Evolutionary conservation across 1,284 basidiomycete genomes (phyloP).

Genomic region (Pisolithus thermaeus): DNA sequence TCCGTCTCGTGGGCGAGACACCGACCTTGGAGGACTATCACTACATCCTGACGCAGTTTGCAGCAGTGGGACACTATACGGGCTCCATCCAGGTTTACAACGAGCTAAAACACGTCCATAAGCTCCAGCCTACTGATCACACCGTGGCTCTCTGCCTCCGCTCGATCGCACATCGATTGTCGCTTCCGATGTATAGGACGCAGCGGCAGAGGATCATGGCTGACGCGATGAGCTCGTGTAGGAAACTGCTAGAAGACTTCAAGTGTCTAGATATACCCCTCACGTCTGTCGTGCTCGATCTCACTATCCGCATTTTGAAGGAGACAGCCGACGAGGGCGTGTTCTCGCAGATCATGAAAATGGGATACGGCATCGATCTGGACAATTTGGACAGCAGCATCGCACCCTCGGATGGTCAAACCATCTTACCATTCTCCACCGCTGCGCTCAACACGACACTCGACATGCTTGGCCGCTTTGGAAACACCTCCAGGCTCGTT

Average conservation of each 20-base stretch:
- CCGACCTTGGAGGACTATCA: constrained; percentile 65
- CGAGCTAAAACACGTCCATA: constrained; percentile 42
- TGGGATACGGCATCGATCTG: constrained; percentile 69
- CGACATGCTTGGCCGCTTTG: constrained; percentile 57
- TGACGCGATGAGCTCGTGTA: constrained; percentile 42
- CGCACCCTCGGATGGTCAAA: constrained; percentile 25
- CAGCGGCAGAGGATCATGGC: constrained; percentile 30
- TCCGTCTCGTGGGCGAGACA: constrained; percentile 44
- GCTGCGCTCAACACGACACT: constrained; percentile 64
- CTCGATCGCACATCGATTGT: constrained; percentile 59
- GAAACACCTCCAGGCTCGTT: constrained; percentile 59
- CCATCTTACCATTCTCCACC: constrained; percentile 50
- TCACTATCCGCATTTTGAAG: constrained; percentile 61
- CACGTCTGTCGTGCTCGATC: constrained; percentile 55
- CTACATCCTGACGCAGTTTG: constrained; percentile 66
- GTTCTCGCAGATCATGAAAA: constrained; percentile 54
- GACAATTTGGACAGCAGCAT: constrained; percentile 33
- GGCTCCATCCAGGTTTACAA: constrained; percentile 55
- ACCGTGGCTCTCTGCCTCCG: constrained; percentile 63
- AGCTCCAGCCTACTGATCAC: constrained; percentile 41
- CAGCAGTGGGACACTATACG: constrained; percentile 59
- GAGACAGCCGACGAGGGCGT: constrained; percentile 48
- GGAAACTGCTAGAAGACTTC: constrained; percentile 56
- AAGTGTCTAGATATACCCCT: constrained; percentile 38
- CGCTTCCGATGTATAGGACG: constrained; percentile 44